These are phyloP conservation scores for Aspergillus coremiiformis DNA, from an alignment of 495 filamentous ascomycete species.

Conservation along the genomic window DNA sequence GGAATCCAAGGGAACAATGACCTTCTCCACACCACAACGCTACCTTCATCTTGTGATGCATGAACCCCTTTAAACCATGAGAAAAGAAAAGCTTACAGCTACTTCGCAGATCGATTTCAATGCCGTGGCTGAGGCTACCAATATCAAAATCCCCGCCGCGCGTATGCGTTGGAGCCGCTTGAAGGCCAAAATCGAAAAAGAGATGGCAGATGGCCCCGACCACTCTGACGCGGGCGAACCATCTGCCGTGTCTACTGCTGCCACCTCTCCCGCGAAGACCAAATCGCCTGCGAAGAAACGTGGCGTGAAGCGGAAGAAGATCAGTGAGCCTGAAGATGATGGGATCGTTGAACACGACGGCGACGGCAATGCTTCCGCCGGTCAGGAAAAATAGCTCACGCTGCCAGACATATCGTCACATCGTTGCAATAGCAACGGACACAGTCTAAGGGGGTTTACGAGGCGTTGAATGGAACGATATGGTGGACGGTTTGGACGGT, in stretches of 20 bases:
- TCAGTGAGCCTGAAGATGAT: background rate
- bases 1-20: background rate
- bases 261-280: background rate
- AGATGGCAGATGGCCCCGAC: constrained; percentile 3
- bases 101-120: constrained; percentile 30
- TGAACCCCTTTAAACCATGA: background rate
- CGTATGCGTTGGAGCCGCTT: constrained; percentile 33
- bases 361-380: background rate
- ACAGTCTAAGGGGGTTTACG: background rate
- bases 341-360: background rate
- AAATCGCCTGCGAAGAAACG: background rate
- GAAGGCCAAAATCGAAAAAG: constrained; percentile 23
- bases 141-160: constrained; percentile 29
- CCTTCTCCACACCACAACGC: background rate
- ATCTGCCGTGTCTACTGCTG: background rate
- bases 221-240: background rate
- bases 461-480: background rate
- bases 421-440: background rate
- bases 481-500: background rate
- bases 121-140: constrained; percentile 22
- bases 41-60: background rate
- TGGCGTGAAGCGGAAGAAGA: background rate
- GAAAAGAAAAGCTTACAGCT: background rate
- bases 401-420: background rate
- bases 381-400: background rate